These are phyloP conservation scores for Pseudofabraea citricarpa DNA, from an alignment of 2,329 filamentous ascomycete species.

Conservation along the genomic window DNA sequence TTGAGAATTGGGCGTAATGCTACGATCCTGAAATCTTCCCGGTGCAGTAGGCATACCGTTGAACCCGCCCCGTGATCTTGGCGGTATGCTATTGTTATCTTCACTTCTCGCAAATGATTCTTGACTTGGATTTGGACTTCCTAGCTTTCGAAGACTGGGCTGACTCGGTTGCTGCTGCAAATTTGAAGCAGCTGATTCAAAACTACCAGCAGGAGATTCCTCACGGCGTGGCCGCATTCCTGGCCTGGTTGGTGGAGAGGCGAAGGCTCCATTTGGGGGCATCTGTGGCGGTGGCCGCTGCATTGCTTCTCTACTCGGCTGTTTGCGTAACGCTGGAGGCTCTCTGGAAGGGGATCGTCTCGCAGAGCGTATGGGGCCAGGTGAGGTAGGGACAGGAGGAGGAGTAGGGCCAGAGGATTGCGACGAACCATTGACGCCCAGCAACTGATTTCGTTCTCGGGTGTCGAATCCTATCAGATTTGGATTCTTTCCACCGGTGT, in stretches of 20 bases:
- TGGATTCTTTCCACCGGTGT: constrained; percentile 80
- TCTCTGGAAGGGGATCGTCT: constrained; percentile 22
- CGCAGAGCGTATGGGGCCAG: constrained; percentile 1
- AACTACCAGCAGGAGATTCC: constrained; percentile 22
- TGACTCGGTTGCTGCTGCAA: constrained; percentile 17
- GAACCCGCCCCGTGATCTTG: constrained; percentile 23
- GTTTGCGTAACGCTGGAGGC: constrained; percentile 15
- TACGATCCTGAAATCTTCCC: constrained; percentile 27
- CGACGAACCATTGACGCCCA: constrained; percentile 42
- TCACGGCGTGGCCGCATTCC: constrained; percentile 19
- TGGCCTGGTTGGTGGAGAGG: constrained; percentile 20
- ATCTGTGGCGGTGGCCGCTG: constrained; percentile 19
- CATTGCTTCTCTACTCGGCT: constrained; percentile 24
- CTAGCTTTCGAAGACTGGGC: constrained; percentile 20
- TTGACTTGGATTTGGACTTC: constrained; percentile 25
- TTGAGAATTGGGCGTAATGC: constrained; percentile 23
- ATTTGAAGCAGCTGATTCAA: constrained; percentile 15
- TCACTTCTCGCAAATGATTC: constrained; percentile 26
- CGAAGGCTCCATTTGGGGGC: constrained; percentile 15
- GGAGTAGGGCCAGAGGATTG: constrained; percentile 12
- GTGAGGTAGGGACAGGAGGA: constrained; percentile 10
- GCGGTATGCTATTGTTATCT: constrained; percentile 21
- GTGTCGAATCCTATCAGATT: constrained; percentile 78
- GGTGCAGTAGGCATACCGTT: constrained; percentile 22
- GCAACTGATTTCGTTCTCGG: constrained; percentile 70